Percentiles rank a stretch among this genome's conserved stretches.
Conservation (phyloP, 2,329 filamentous ascomycete genomes). For the Colletotrichum tropicale region DNA sequence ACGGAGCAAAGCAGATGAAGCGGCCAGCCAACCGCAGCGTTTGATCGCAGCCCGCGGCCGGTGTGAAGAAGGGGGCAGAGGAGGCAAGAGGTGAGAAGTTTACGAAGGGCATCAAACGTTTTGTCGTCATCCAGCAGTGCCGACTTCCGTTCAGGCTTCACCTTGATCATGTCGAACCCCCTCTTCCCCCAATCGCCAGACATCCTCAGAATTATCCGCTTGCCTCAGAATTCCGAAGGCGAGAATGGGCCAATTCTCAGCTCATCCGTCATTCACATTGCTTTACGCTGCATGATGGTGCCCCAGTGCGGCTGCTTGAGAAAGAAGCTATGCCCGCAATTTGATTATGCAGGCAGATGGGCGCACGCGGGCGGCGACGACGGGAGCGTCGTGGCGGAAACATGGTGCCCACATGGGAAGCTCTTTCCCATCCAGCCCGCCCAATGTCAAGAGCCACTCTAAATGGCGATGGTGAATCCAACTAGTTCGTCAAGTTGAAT, state of each 20-base stretch:
- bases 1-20: background rate
- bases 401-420: background rate
- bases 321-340: background rate
- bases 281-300: background rate
- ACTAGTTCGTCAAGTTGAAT: slow-evolving; percentile 11
- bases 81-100: background rate
- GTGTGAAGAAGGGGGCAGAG: background rate
- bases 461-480: background rate
- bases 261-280: background rate
- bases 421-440: background rate
- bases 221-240: background rate
- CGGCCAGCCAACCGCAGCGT: background rate
- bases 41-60: background rate
- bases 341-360: background rate
- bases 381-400: background rate
- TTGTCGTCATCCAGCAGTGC: background rate
- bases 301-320: background rate
- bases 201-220: background rate
- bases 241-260: background rate
- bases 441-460: background rate
- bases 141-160: background rate
- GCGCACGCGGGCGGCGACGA: background rate
- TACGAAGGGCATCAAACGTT: background rate
- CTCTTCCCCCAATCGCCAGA: background rate
- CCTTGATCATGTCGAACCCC: background rate